Evolutionary conservation across 2,329 filamentous ascomycete genomes (phyloP).

Genomic region (Fusarium bulbicola): DNA sequence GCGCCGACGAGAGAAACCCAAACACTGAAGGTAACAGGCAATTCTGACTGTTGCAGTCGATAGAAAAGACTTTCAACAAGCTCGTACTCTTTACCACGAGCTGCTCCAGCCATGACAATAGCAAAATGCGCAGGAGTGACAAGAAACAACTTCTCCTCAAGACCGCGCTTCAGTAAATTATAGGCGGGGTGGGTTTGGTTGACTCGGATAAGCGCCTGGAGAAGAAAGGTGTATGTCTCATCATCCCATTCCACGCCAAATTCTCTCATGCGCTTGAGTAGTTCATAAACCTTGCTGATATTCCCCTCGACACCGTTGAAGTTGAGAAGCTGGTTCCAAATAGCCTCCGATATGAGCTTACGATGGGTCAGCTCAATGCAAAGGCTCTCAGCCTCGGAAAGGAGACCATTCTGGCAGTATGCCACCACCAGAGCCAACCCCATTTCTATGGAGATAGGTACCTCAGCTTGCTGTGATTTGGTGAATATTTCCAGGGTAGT

Average conservation of each 20-base stretch:
- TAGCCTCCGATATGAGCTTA: slow-evolving; percentile 62
- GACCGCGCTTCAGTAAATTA: slow-evolving; percentile 56
- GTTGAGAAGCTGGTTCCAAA: slow-evolving; percentile 83
- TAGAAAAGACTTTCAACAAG: slow-evolving; percentile 53
- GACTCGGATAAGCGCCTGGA: slow-evolving; percentile 59
- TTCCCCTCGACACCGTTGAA: slow-evolving; percentile 72
- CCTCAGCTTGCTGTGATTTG: slow-evolving; percentile 63
- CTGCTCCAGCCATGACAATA: slow-evolving; percentile 62
- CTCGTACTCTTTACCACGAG: slow-evolving; percentile 55
- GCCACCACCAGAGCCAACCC: slow-evolving; percentile 73
- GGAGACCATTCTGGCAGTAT: slow-evolving; percentile 59
- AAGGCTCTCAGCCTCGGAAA: slow-evolving; percentile 50
- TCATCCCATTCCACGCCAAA: slow-evolving; percentile 58
- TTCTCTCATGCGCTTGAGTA: slow-evolving; percentile 60
- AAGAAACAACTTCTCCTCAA: slow-evolving; percentile 55
- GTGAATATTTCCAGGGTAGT: slow-evolving; percentile 72
- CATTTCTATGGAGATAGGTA: slow-evolving; percentile 66
- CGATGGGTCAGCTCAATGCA: slow-evolving; percentile 61
- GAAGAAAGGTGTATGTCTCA: slow-evolving; percentile 60
- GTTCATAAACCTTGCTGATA: slow-evolving; percentile 57
- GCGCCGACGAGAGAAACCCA: slow-evolving; percentile 55
- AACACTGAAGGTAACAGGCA: slow-evolving; percentile 54
- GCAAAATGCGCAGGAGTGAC: slow-evolving; percentile 60
- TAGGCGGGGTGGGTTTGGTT: slow-evolving; percentile 61
- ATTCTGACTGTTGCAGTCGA: slow-evolving; percentile 54